Evolutionary conservation across 805 yeast species (phyloP), one percentile per base, ranked within the genome.

Genomic region (Tetrapisispora namnaoensis): DNA sequence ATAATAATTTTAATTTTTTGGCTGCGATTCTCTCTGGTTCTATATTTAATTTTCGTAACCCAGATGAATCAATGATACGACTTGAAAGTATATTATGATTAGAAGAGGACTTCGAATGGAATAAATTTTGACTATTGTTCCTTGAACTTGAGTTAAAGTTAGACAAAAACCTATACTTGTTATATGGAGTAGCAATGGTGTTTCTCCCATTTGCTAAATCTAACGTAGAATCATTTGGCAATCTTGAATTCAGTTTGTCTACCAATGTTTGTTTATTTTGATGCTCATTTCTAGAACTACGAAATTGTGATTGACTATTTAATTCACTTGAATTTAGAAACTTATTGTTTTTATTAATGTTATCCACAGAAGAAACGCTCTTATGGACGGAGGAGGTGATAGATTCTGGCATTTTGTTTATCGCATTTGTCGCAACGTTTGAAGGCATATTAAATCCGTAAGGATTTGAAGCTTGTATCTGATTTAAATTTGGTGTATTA

Each of bases 1-100:
- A 54, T 5, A 70, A 59, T 4, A 73, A 55, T 51, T 67, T 71
- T 39, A 69, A 44, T 53, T 70, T 69, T 53, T 73, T 71, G 0
- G 75, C 72, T 8, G 72, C 74, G 38, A 72, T 69, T 54, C 75
- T 67, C 4, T 58, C 55, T 16, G 74, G 67, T 48, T 73, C 75
- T 17, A 72, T 70, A 38, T 68, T 68, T 44, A 73, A 50, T 51
- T 63, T 70, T 42, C 68, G 62, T 49, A 70, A 56, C 5, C 57
- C 63, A 3, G 68, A 54, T 30, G 62, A 49, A 17, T 61, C 60
- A 8, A 51, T 53, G 21, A 45, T 50, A 22, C 52, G 54, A 11
- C 48, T 17, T 10, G 52, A 32, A 13, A 50, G 40, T 1, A 44
- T 32, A 7, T 53, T 45, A 6, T 53, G 17, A 8, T 49, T 51